These are phyloP conservation scores for Sphagnum magellanicum DNA, from an alignment of 228 moss, liverwort and hornwort genomes.

Conservation along the genomic window DNA sequence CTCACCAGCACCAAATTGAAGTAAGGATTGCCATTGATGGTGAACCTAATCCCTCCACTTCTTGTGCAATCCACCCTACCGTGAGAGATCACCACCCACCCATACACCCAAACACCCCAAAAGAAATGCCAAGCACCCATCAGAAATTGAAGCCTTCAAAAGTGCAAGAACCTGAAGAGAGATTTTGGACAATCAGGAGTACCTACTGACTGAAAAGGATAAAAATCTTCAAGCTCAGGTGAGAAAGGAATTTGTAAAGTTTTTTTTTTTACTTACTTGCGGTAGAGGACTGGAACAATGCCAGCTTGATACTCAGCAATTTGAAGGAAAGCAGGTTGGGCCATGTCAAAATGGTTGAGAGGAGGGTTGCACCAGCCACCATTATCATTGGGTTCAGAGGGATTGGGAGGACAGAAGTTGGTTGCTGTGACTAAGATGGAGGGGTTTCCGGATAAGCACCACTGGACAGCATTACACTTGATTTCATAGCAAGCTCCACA, in stretches of 20 bases:
- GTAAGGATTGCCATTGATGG: conserved; percentile 45
- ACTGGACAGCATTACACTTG: conserved; percentile 4
- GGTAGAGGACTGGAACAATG: conserved; percentile 64
- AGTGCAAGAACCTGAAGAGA: too few species aligned
- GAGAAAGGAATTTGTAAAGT: too few species aligned
- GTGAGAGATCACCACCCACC: too few species aligned
- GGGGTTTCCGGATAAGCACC: conserved; percentile 1
- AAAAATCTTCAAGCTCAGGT: too few species aligned
- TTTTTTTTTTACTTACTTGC: conserved; percentile 14
- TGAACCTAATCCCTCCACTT: conserved; percentile 33
- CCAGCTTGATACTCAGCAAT: conserved; percentile 41
- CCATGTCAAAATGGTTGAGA: conserved; percentile 16
- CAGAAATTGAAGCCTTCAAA: too few species aligned
- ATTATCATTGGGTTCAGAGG: conserved; percentile 1
- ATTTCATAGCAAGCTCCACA: conserved; percentile 13
- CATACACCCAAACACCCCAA: too few species aligned
- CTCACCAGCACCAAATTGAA: conserved; percentile 34
- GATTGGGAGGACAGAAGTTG: conserved; percentile 18
- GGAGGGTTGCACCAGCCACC: conserved; percentile 23
- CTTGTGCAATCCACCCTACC: conserved; percentile 28
- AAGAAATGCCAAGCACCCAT: too few species aligned
- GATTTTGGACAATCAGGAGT: too few species aligned
- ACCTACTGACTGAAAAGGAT: too few species aligned
- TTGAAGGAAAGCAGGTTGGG: conserved; percentile 11
- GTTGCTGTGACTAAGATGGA: conserved; percentile 18